Conservation (phyloP, 2,329 filamentous ascomycete genomes). For the Claviceps capensis region DNA sequence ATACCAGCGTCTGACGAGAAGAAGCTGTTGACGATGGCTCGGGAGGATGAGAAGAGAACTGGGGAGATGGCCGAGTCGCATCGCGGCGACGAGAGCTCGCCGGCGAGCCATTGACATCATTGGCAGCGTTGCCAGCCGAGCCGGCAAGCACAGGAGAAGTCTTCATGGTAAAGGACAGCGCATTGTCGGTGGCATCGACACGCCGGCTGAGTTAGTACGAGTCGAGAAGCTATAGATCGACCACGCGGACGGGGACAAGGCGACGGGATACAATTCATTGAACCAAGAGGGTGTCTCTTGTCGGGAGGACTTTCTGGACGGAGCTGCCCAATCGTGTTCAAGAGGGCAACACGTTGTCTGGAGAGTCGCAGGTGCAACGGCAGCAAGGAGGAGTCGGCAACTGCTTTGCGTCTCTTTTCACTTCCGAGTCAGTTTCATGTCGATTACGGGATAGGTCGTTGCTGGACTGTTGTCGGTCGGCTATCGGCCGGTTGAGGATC, state of each 20-base stretch:
- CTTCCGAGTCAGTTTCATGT: not conserved
- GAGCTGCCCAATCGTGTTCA: not conserved
- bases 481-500: too few species aligned
- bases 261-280: conserved; percentile 3
- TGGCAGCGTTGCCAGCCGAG: conserved; percentile 28
- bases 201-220: not conserved
- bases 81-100: conserved; percentile 26
- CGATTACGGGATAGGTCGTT: not conserved
- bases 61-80: conserved; percentile 12
- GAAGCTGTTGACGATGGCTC: conserved; percentile 8
- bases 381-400: not conserved
- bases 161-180: conserved; percentile 41
- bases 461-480: not conserved
- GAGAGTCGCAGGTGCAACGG: not conserved
- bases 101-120: conserved; percentile 39
- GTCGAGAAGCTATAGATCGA: not conserved
- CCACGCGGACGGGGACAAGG: not conserved
- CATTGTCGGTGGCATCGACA: conserved; percentile 24
- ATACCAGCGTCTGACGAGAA: conserved; percentile 4
- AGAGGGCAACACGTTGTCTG: not conserved
- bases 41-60: conserved; percentile 13
- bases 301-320: not conserved
- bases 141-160: conserved; percentile 38
- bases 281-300: not conserved
- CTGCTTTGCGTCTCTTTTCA: not conserved